Conservation (phyloP, 2,329 filamentous ascomycete species). For the Immersiporthe knoxdaviesiana region DNA sequence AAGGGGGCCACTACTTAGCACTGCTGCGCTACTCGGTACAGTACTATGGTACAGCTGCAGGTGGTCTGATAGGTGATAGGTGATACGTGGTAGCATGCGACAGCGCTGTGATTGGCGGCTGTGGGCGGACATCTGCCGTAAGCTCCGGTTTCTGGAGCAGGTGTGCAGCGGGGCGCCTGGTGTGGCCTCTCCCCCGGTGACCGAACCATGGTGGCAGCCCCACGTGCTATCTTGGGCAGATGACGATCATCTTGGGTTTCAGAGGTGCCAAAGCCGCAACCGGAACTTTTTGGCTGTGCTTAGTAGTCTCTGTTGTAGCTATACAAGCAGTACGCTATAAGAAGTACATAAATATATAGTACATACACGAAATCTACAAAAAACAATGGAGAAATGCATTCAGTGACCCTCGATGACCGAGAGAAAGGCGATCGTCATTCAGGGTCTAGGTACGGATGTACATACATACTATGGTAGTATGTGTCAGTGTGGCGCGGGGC, state of each 20-base stretch:
- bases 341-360: no score
- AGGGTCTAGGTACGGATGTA: not conserved
- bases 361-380: no score
- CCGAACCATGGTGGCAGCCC: slow-evolving; percentile 5
- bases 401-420: not conserved
- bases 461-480: no score
- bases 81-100: slow-evolving; percentile 11
- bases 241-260: slow-evolving; percentile 26
- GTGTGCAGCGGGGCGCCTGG: not conserved
- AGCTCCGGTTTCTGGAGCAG: slow-evolving; percentile 19
- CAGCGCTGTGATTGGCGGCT: slow-evolving; percentile 12
- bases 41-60: no score
- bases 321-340: no score
- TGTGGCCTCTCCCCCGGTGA: not conserved
- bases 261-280: not conserved
- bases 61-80: slow-evolving; percentile 5
- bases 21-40: not conserved
- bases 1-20: slow-evolving; percentile 16
- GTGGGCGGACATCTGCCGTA: not conserved
- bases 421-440: not conserved
- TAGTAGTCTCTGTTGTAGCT: no score
- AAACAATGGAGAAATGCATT: not conserved
- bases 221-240: slow-evolving; percentile 21
- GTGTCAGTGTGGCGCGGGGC: not conserved
- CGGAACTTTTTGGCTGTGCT: not conserved